Evolutionary conservation across 495 filamentous ascomycete species (phyloP).

Genomic region (Jackrogersella multiformis): DNA sequence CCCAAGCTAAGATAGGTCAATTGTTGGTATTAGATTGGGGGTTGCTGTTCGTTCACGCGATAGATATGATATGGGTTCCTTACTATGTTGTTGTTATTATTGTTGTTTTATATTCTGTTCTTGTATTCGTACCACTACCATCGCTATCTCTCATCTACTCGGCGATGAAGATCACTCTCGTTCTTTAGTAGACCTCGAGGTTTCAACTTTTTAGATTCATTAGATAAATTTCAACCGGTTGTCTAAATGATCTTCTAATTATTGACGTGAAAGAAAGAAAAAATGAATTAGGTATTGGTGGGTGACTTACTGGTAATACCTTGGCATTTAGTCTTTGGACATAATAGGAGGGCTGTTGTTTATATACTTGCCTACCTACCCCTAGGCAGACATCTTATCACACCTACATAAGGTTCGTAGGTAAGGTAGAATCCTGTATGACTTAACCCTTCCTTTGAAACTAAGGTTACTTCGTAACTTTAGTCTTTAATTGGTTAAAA

Average conservation of each 20-base stretch:
- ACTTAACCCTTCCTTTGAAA: not conserved
- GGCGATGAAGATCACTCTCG: slow-evolving; percentile 8
- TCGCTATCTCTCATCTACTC: not conserved
- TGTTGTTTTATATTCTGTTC: not conserved
- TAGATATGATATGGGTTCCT: not conserved
- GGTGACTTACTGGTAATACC: not conserved
- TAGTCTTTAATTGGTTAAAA: slow-evolving; percentile 8
- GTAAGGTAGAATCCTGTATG: slow-evolving; percentile 1
- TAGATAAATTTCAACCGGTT: slow-evolving; percentile 12
- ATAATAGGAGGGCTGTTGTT: not conserved
- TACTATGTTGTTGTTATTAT: slow-evolving; percentile 1
- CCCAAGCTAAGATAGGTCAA: not conserved
- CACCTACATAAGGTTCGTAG: not conserved
- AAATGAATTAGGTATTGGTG: not conserved
- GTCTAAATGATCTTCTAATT: not conserved
- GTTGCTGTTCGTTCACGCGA: slow-evolving; percentile 7
- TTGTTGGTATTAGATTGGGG: not conserved
- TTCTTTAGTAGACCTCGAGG: slow-evolving; percentile 34
- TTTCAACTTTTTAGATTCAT: slow-evolving; percentile 1
- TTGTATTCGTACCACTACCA: not conserved
- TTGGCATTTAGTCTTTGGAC: not conserved
- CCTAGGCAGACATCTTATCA: not conserved
- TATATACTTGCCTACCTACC: not conserved
- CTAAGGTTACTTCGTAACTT: not conserved
- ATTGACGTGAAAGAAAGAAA: not conserved